These are phyloP conservation scores for Xylaria arbuscula DNA, from an alignment of 2,329 filamentous ascomycete species.

Conservation along the genomic window DNA sequence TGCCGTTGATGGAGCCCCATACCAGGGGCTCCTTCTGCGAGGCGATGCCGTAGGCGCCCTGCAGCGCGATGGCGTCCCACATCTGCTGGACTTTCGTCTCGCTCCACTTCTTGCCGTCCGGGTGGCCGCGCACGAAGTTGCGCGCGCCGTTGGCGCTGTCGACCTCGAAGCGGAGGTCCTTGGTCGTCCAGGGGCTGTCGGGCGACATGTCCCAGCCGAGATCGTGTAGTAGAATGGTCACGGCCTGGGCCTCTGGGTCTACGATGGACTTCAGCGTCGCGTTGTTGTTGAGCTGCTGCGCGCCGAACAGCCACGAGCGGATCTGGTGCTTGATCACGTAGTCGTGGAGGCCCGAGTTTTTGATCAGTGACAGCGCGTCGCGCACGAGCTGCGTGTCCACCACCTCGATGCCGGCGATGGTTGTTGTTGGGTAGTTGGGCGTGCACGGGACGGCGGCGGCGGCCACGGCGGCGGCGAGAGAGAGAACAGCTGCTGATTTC, in stretches of 20 bases:
- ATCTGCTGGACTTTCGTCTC: conserved; percentile 33
- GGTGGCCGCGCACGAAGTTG: conserved; percentile 32
- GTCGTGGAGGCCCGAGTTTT: conserved; percentile 30
- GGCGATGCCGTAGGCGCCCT: conserved; percentile 31
- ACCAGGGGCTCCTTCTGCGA: conserved; percentile 35
- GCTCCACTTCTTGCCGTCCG: conserved; percentile 34
- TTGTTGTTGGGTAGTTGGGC: conserved; percentile 33
- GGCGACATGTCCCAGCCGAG: conserved; percentile 39
- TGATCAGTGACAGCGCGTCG: conserved; percentile 34
- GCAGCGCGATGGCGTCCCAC: conserved; percentile 37
- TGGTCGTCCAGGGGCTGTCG: conserved; percentile 31
- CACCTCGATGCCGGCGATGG: conserved; percentile 37
- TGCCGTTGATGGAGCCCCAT: conserved; percentile 32
- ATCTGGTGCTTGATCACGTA: conserved; percentile 39
- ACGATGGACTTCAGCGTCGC: conserved; percentile 32
- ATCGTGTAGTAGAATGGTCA: conserved; percentile 37
- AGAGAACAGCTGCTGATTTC: conserved; percentile 28
- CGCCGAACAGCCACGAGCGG: conserved; percentile 39
- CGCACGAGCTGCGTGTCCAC: conserved; percentile 37
- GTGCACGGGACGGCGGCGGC: conserved; percentile 18
- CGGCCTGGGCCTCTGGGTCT: conserved; percentile 29
- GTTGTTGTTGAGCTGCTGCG: conserved; percentile 37
- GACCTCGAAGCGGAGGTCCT: conserved; percentile 36
- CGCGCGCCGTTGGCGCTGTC: conserved; percentile 36
- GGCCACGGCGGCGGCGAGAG: conserved; percentile 18